Evolutionary conservation across 2,329 filamentous ascomycete genomes (phyloP).

Genomic region (Aspergillus sp.): DNA sequence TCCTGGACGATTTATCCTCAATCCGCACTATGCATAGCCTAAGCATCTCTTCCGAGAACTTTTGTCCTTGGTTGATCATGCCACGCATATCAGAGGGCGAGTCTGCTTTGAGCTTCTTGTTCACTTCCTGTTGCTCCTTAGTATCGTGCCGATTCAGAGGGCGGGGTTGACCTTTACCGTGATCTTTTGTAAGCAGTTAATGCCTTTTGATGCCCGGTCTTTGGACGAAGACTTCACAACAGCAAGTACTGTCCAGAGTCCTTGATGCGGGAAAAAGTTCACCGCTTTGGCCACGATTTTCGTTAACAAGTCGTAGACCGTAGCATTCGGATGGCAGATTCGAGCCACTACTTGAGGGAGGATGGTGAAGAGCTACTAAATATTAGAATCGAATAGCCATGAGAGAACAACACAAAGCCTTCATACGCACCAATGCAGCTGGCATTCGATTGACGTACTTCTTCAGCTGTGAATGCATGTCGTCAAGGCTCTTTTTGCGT

Average conservation of each 20-base stretch:
- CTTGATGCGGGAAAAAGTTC: constrained; percentile 81
- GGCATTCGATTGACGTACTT: constrained; percentile 67
- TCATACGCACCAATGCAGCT: constrained; percentile 42
- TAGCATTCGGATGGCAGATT: constrained; percentile 79
- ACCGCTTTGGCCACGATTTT: constrained; percentile 86
- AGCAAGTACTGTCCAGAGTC: constrained; percentile 86
- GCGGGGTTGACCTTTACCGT: constrained; percentile 26
- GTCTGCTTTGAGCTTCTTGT: constrained; percentile 49
- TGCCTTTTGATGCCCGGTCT: constrained; percentile 62
- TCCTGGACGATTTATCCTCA: constrained; percentile 66
- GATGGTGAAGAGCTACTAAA: constrained; percentile 54
- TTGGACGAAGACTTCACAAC: constrained; percentile 77
- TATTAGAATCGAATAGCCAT: constrained; percentile 16
- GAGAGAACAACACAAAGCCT: neutral
- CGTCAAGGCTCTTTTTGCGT: constrained; percentile 64
- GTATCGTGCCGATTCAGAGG: neutral
- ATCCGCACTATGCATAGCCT: constrained; percentile 77
- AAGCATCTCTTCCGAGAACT: constrained; percentile 78
- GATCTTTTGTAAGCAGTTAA: constrained; percentile 42
- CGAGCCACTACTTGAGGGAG: constrained; percentile 94
- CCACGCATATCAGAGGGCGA: constrained; percentile 61
- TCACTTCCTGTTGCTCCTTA: constrained; percentile 44
- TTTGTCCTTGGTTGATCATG: constrained; percentile 76
- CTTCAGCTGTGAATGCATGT: constrained; percentile 71
- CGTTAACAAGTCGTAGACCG: constrained; percentile 74